Evolutionary conservation across 2,329 filamentous ascomycete species (phyloP), one percentile per base, ranked within the genome.

Genomic region (Colletotrichum coccodes): DNA sequence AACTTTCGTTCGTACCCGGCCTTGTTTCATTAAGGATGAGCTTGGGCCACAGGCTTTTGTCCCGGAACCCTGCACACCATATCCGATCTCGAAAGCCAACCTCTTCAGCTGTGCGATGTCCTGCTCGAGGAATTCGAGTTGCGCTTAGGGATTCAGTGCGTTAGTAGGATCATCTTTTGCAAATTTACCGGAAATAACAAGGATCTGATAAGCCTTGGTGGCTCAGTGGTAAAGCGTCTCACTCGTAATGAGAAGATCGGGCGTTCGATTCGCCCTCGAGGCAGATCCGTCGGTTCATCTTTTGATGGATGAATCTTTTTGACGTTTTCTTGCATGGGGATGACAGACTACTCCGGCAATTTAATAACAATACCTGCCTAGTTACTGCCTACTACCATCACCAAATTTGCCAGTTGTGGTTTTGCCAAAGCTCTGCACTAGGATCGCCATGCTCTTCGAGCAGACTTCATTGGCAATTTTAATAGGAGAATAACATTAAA

Each of bases 181-280:
- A 1, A 9, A 0, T 5, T 47, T 0, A 6, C 2, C n/a, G 3
- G 8, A n/a, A n/a, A 18, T 9, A 11, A 7, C 47, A 60, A 34
- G 49, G 32, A 60, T 65, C 54, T 28, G 4, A 2, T 8, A 11
- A 7, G 66, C 66, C 66, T 69, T 69, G 66, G 66, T 69, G 66
- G 66, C 66, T 69, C 66, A 69, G 66, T 69, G 66, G 66, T 69
- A 69, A 69, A 69, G 66, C 66, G 66, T 69, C 66, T 69, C 66
- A 69, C 66, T 69, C 66, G 66, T 69, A 60, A 69, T 66, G 66
- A 69, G 66, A 69, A 69, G 66, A 69, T 69, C 66, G 66, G 66
- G 66, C 66, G 66, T 69, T 69, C 66, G 66, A 69, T 69, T 69
- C 66, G 66, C 66, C 66, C 66, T 69, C 66, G 66, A 69, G 66